A percentile compares a stretch with the other conserved stretches of the same genome.
These are phyloP conservation scores for Akanthomyces dipterigenus DNA, from an alignment of 2,329 filamentous ascomycete species.

Conservation along the genomic window DNA sequence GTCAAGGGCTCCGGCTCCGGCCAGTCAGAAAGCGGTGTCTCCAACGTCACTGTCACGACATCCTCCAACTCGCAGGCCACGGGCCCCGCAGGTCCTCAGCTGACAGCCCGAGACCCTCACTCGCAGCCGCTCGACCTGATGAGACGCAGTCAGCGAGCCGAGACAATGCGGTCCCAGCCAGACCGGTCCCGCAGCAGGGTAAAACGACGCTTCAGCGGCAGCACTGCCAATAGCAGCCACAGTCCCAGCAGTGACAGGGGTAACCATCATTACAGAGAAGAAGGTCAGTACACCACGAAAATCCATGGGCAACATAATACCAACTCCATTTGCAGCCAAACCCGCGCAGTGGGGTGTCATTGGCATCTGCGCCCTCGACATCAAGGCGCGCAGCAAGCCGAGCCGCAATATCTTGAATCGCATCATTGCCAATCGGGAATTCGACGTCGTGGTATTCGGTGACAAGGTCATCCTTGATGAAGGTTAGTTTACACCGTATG, in stretches of 20 bases:
- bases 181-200: slow-evolving; percentile 60
- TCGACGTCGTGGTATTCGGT: slow-evolving; percentile 95
- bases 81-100: slow-evolving; percentile 29
- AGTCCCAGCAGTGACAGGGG: slow-evolving; percentile 68
- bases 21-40: slow-evolving; percentile 45
- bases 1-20: slow-evolving; percentile 33
- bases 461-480: slow-evolving; percentile 98
- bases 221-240: slow-evolving; percentile 73
- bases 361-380: slow-evolving; percentile 89
- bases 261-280: slow-evolving; percentile 47
- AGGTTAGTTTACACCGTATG: slow-evolving; percentile 34
- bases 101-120: slow-evolving; percentile 37
- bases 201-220: slow-evolving; percentile 73
- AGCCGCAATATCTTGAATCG: slow-evolving; percentile 94
- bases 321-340: slow-evolving; percentile 36
- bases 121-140: slow-evolving; percentile 38
- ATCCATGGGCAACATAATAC: slow-evolving; percentile 11
- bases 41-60: slow-evolving; percentile 48
- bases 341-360: slow-evolving; percentile 62
- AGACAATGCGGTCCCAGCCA: slow-evolving; percentile 38
- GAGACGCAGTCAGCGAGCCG: slow-evolving; percentile 34
- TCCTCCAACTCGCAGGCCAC: slow-evolving; percentile 34
- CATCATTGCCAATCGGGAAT: slow-evolving; percentile 82
- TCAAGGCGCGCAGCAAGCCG: slow-evolving; percentile 94
- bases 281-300: slow-evolving; percentile 29